Base-by-base conservation (phyloP, 306 rosid species). In the Ormosia semicastrata region DNA sequence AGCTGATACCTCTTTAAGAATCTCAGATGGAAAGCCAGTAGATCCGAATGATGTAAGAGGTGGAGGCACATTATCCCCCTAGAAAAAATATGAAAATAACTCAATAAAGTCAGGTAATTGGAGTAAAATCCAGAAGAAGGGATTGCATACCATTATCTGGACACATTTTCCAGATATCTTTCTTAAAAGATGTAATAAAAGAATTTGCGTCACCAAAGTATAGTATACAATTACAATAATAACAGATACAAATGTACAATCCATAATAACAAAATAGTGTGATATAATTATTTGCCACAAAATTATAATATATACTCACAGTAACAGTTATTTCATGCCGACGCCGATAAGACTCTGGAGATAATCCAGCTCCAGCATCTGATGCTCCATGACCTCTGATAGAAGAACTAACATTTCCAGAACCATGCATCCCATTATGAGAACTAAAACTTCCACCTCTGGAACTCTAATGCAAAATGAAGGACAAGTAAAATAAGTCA, bases 11-110 rank as follows among this genome's bases (percentile, higher is more conserved):
- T 96, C 99, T 93, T 88, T 92, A 79, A 96, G 97, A 83, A 96
- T 85, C 94, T 96, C 99, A 6, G 97, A 71, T 60, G 99, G 97
- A 82, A 96, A 89, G 50, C 94, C 97, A 76, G 92, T 83, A 63
- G 92, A 75, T 56, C 91, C 94, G 83, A 96, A 96, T 75, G 98
- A 84, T 6, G 83, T 66, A 66, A 87, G 85, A 36, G 99, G 99
- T 3, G 92, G 86, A 34, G 97, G 98, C 80, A 92, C 98, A 72
- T 91, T 91, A 66, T 92, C 93, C 68, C 99, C 99, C 99, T 96
- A 30, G 76, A 14, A 64, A 84, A 73, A 49, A 54, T 17, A 46
- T 34, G 15, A 54, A 43, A 68, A 79, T 6, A 68, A 46, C 46
- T 43, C 18, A 44, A 52, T 80, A 32, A 24, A 64, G 68, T 43